phyloP scores from a whole-genome alignment of 495 filamentous ascomycete genomes.

The Pyrenopolyporus hunteri region DNA sequence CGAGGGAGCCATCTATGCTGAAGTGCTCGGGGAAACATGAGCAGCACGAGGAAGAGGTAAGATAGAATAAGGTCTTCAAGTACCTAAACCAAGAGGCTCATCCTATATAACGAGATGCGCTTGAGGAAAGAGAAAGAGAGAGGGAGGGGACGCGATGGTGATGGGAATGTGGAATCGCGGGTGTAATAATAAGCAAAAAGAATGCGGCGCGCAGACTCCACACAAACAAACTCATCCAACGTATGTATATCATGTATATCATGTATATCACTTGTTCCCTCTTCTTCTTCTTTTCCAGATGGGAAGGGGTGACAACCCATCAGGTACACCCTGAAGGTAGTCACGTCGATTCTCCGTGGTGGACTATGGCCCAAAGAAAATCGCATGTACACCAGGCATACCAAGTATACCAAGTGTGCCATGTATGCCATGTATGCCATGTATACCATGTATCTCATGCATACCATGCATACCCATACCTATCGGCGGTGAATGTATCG shows the following conservation, averaged over 20 bases:
- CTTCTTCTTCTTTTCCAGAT: background rate
- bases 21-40: conserved; percentile 10
- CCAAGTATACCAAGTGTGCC: too few relatives aligned
- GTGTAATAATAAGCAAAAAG: conserved; percentile 18
- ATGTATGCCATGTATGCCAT: too few relatives aligned
- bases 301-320: conserved; percentile 12
- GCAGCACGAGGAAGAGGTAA: background rate
- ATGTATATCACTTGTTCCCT: conserved; percentile 3
- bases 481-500: too few relatives aligned
- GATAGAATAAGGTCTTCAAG: background rate
- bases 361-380: too few relatives aligned
- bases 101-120: conserved; percentile 10
- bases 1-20: conserved; percentile 20
- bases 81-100: background rate
- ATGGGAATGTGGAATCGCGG: conserved; percentile 1
- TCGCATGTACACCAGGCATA: too few relatives aligned
- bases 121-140: background rate
- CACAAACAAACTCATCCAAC: conserved; percentile 10
- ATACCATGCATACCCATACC: too few relatives aligned
- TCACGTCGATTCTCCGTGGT: too few relatives aligned
- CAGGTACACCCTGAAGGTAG: too few relatives aligned
- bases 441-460: too few relatives aligned
- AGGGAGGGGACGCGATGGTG: conserved; percentile 2
- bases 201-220: conserved; percentile 14
- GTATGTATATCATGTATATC: background rate